Evolutionary conservation across 495 filamentous ascomycete genomes (phyloP).

Genomic region (Filosporella fistucella): DNA sequence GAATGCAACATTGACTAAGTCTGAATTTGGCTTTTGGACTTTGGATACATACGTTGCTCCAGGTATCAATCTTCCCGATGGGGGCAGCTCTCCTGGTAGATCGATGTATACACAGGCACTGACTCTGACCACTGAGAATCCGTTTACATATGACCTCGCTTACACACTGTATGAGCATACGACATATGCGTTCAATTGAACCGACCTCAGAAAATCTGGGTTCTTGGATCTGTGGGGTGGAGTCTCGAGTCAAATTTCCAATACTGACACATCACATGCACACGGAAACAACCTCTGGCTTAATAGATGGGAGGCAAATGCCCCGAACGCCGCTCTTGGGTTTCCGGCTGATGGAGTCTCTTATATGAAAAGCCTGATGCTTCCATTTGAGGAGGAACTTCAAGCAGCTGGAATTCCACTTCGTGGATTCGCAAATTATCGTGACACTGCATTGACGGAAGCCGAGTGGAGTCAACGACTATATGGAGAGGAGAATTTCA

Average conservation of each 20-base stretch:
- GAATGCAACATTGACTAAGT: not conserved
- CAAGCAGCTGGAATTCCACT: not conserved
- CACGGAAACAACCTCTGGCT: slow-evolving; percentile 1
- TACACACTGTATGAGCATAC: not conserved
- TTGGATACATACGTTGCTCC: not conserved
- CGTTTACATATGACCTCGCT: slow-evolving; percentile 1
- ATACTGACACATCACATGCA: not conserved
- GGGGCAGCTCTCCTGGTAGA: not conserved
- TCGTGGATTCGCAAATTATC: slow-evolving; percentile 6
- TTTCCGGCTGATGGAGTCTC: not conserved
- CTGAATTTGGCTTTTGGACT: not conserved
- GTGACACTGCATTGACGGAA: slow-evolving; percentile 3
- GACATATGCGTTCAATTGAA: not conserved
- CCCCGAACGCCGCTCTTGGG: too few relatives aligned
- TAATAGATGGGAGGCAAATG: not conserved
- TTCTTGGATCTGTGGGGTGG: slow-evolving; percentile 1
- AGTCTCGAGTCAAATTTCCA: not conserved
- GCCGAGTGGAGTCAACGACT: slow-evolving; percentile 1
- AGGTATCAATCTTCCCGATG: not conserved
- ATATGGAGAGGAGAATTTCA: not conserved
- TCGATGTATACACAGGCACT: not conserved
- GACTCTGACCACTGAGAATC: not conserved
- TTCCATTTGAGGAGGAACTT: not conserved
- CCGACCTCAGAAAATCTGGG: not conserved
- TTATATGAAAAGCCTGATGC: slow-evolving; percentile 1